A percentile compares a stretch with the other conserved stretches of the same genome.
Conservation (phyloP, 805 yeast genomes). For the Candida golubevii region DNA sequence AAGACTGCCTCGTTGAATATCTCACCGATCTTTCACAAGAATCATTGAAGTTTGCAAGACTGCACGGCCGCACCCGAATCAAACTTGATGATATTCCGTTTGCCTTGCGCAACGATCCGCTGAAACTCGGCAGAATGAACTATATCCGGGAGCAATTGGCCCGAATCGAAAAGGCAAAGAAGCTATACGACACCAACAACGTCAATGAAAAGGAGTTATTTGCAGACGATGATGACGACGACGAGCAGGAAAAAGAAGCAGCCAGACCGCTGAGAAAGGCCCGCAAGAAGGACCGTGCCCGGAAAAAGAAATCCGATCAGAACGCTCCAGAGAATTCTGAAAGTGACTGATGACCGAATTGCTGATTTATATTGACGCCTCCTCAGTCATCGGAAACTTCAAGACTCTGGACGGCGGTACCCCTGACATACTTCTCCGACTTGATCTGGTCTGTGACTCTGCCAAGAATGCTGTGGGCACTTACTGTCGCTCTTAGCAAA, state of each 20-base stretch:
- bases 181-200: constrained; percentile 35
- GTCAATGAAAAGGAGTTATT: constrained; percentile 16
- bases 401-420: constrained; percentile 49
- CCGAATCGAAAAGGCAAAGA: constrained; percentile 36
- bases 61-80: constrained; percentile 37
- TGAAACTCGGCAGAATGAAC: constrained; percentile 37
- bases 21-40: constrained; percentile 33
- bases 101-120: constrained; percentile 39
- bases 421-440: constrained; percentile 53
- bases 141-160: constrained; percentile 37
- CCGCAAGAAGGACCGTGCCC: constrained; percentile 5
- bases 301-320: constrained; percentile 9
- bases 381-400: constrained; percentile 11
- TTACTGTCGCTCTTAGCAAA: not conserved
- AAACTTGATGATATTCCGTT: constrained; percentile 42
- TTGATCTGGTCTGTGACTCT: constrained; percentile 44
- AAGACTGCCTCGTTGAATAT: constrained; percentile 36
- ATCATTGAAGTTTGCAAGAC: constrained; percentile 28
- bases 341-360: constrained; percentile 8
- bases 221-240: constrained; percentile 18
- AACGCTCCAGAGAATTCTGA: constrained; percentile 11
- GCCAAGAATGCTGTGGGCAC: constrained; percentile 3
- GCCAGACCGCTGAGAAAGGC: constrained; percentile 11
- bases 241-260: constrained; percentile 11
- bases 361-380: not conserved